Conservation (phyloP, 2,329 filamentous ascomycete species). For the Podosphaera fusca region DNA sequence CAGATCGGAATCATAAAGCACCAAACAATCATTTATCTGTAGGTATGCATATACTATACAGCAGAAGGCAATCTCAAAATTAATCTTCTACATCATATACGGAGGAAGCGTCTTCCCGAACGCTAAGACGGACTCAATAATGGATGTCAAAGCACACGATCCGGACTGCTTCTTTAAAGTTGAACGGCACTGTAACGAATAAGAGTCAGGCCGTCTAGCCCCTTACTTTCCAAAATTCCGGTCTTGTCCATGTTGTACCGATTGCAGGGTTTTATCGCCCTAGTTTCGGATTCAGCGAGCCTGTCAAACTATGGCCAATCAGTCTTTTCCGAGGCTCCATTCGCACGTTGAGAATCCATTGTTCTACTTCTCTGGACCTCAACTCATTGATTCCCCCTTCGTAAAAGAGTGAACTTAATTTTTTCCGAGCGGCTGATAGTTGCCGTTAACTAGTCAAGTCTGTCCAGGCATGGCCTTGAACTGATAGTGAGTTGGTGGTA, state of each 20-base stretch:
- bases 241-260: not conserved
- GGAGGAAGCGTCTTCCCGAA: too few species aligned
- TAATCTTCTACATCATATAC: too few species aligned
- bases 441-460: not conserved
- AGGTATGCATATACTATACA: too few species aligned
- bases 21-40: too few species aligned
- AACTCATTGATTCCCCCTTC: not conserved
- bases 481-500: too few species aligned
- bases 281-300: not conserved
- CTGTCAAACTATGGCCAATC: not conserved
- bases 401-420: conserved; percentile 1
- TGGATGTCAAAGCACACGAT: not conserved
- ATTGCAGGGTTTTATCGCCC: not conserved
- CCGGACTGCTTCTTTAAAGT: not conserved
- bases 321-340: conserved; percentile 2
- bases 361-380: not conserved
- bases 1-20: too few species aligned
- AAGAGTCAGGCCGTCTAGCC: not conserved
- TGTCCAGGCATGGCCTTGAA: not conserved
- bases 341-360: conserved; percentile 3
- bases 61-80: too few species aligned
- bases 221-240: not conserved
- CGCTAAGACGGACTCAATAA: not conserved
- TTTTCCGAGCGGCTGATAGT: conserved; percentile 1
- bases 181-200: not conserved